phyloP scores from a whole-genome alignment of 306 rosid species.

The Castanea sativa region DNA sequence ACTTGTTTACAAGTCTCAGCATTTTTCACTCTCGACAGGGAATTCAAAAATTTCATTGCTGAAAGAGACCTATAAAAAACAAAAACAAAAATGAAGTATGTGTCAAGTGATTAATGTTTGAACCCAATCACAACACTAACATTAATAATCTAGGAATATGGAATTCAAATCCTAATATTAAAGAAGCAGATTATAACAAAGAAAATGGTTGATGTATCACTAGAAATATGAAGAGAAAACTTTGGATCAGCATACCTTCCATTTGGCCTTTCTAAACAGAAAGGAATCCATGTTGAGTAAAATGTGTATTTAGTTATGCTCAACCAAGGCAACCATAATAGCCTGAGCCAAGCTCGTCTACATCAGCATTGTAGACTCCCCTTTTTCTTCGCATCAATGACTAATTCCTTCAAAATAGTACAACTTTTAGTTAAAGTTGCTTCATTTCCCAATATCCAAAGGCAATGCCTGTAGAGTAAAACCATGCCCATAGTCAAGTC shows the following conservation, averaged over 20 bases:
- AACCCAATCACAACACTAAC: not conserved
- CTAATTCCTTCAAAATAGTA: conserved; percentile 32
- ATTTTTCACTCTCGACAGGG: not conserved
- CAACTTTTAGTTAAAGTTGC: conserved; percentile 17
- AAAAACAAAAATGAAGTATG: not conserved
- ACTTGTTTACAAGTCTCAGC: not conserved
- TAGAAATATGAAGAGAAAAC: not conserved
- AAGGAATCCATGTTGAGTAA: not conserved
- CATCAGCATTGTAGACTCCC: conserved; percentile 23
- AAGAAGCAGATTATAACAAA: no score
- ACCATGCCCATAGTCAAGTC: not conserved
- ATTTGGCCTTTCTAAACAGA: conserved; percentile 22
- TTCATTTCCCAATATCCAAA: conserved; percentile 41
- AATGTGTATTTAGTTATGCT: conserved; percentile 1
- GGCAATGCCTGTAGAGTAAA: conserved; percentile 17
- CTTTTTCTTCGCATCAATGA: conserved; percentile 32
- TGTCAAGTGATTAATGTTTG: not conserved
- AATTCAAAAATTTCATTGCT: not conserved
- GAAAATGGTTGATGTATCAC: no score
- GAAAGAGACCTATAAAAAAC: not conserved
- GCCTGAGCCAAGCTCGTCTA: conserved; percentile 24
- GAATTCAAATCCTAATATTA: no score
- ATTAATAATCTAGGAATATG: no score
- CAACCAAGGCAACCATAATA: conserved; percentile 12
- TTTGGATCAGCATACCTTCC: conserved; percentile 27